Evolutionary conservation across 1,139 yeast species (phyloP).

Genomic region (Kodamaea ohmeri): DNA sequence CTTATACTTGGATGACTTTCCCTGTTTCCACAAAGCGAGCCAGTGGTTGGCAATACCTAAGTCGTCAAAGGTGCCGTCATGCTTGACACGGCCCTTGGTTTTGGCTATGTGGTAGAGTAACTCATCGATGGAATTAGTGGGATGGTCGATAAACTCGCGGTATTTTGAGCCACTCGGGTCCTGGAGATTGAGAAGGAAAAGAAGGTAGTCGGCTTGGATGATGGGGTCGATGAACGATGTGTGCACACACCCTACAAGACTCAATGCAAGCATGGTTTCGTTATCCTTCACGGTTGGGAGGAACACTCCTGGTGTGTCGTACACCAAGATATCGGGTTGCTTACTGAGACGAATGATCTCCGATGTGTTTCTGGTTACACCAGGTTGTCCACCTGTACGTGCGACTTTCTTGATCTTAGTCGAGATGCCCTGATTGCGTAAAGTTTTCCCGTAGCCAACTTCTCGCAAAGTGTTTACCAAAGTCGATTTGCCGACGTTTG

Average conservation of each 20-base stretch:
- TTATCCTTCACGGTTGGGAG: conserved; percentile 68
- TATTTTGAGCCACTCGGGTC: conserved; percentile 47
- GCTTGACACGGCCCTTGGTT: conserved; percentile 33
- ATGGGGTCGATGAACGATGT: conserved; percentile 73
- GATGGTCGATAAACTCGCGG: conserved; percentile 49
- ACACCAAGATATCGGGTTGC: conserved; percentile 66
- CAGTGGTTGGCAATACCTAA: conserved; percentile 66
- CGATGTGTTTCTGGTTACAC: conserved; percentile 80
- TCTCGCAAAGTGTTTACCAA: conserved; percentile 71
- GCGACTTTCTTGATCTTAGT: conserved; percentile 65
- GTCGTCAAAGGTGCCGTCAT: conserved; percentile 47
- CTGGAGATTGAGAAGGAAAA: conserved; percentile 70
- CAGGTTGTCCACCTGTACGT: conserved; percentile 83
- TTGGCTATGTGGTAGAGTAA: conserved; percentile 57
- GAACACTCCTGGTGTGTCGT: conserved; percentile 93
- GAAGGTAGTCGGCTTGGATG: conserved; percentile 80
- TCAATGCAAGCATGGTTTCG: conserved; percentile 72
- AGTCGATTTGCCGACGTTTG: conserved; percentile 97
- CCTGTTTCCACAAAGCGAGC: conserved; percentile 67
- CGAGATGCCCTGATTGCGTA: conserved; percentile 23
- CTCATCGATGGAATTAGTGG: conserved; percentile 72
- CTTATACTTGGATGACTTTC: conserved; percentile 35
- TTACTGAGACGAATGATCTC: conserved; percentile 65
- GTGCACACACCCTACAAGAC: conserved; percentile 78
- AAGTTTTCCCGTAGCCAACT: conserved; percentile 41